Conservation (phyloP, 371 early-diverging fungal genomes). For the Caulochytrium protostelioides region DNA sequence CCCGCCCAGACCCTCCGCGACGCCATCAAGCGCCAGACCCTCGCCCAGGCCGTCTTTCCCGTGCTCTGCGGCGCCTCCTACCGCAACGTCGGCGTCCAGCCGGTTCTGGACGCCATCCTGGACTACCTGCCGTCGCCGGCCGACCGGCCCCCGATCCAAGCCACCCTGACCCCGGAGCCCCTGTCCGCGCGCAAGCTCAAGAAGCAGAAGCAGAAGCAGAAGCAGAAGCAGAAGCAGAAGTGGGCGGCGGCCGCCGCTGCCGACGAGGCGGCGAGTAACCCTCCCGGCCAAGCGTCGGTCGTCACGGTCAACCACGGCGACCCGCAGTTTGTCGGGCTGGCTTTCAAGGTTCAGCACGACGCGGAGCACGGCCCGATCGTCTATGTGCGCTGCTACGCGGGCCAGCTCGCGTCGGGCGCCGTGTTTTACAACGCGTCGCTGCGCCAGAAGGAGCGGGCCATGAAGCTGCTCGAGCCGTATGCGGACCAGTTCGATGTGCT, state of each 20-base stretch:
- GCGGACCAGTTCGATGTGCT: slow-evolving; percentile 78
- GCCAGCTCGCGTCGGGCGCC: slow-evolving; percentile 9
- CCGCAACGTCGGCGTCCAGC: slow-evolving; percentile 76
- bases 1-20: slow-evolving; percentile 30
- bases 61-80: slow-evolving; percentile 79
- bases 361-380: slow-evolving; percentile 63
- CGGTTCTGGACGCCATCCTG: slow-evolving; percentile 65
- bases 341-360: slow-evolving; percentile 81
- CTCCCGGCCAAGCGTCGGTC: no score
- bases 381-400: slow-evolving; percentile 83
- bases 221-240: no score
- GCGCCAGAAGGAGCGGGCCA: slow-evolving; percentile 52
- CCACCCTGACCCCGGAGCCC: background rate
- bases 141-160: slow-evolving; percentile 42
- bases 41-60: slow-evolving; percentile 45
- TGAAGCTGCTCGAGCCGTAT: slow-evolving; percentile 71
- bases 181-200: background rate
- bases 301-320: no score
- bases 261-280: no score
- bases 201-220: slow-evolving; percentile 5
- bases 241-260: no score
- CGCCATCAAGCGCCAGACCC: slow-evolving; percentile 49
- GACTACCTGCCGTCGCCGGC: slow-evolving; percentile 70
- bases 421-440: slow-evolving; percentile 40
- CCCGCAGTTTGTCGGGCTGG: slow-evolving; percentile 42